These are phyloP conservation scores for Polychaeton citri DNA, from an alignment of 2,329 filamentous ascomycete genomes.

Conservation along the genomic window DNA sequence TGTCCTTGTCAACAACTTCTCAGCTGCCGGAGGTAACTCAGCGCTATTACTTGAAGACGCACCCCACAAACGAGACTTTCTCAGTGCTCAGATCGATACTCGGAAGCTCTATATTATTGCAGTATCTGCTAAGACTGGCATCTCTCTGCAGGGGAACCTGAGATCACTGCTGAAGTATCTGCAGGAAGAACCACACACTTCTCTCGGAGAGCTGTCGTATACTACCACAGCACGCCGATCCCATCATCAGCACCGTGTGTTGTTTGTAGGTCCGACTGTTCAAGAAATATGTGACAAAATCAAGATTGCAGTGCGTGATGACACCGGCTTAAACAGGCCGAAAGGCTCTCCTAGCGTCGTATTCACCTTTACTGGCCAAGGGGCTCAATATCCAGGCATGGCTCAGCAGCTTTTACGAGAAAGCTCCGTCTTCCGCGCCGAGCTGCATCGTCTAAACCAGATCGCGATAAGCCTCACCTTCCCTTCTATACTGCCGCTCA, in stretches of 20 bases:
- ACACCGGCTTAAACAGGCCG: not conserved
- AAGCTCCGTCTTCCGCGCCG: conserved; percentile 15
- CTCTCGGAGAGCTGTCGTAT: conserved; percentile 8
- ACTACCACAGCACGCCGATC: conserved; percentile 15
- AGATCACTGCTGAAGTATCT: conserved; percentile 1
- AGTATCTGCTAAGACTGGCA: conserved; percentile 12
- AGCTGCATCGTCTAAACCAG: conserved; percentile 19
- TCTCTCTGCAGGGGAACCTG: conserved; percentile 6
- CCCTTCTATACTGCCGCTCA: conserved; percentile 15
- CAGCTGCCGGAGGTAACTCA: conserved; percentile 25
- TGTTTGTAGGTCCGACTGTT: conserved; percentile 1
- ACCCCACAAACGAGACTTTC: conserved; percentile 2
- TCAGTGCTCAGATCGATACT: not conserved
- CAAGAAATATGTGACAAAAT: not conserved
- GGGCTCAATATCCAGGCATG: conserved; percentile 14
- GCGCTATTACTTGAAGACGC: conserved; percentile 15
- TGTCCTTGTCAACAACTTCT: conserved; percentile 23
- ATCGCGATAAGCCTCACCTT: conserved; percentile 18
- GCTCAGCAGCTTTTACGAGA: conserved; percentile 20
- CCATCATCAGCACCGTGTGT: conserved; percentile 9
- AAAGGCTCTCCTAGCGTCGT: not conserved
- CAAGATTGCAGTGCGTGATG: not conserved
- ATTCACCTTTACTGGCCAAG: conserved; percentile 30
- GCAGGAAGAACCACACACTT: not conserved
- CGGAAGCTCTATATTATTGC: conserved; percentile 4